These are phyloP conservation scores for Hymenoscyphus scutula DNA, from an alignment of 2,329 filamentous ascomycete species.

Conservation along the genomic window DNA sequence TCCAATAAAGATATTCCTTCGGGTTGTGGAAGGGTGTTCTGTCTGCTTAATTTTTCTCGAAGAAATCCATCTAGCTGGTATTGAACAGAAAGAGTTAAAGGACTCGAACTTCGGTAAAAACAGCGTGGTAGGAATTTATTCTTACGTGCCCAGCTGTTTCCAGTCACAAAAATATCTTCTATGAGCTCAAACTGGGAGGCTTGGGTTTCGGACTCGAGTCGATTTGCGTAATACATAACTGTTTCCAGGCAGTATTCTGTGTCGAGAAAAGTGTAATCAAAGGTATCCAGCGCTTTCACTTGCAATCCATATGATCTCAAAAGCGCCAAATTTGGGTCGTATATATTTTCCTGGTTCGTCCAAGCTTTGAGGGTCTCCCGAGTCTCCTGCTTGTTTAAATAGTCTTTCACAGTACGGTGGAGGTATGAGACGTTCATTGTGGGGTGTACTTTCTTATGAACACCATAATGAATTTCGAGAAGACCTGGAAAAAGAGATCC, in stretches of 20 bases:
- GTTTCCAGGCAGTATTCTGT: background rate
- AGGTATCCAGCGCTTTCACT: background rate
- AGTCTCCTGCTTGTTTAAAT: background rate
- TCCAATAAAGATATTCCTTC: background rate
- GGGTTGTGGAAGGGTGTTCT: background rate
- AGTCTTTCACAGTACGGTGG: conserved; percentile 5
- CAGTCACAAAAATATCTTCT: background rate
- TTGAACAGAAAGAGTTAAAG: background rate
- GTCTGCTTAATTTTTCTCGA: background rate
- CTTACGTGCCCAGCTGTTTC: background rate
- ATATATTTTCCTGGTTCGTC: background rate
- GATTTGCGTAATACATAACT: background rate
- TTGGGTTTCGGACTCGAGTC: background rate
- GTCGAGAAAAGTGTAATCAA: background rate
- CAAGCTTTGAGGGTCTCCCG: background rate
- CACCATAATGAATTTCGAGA: background rate
- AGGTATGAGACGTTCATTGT: background rate
- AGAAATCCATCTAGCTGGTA: background rate
- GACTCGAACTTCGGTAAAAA: background rate
- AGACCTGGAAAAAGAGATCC: background rate
- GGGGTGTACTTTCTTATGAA: background rate
- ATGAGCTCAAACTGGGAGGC: background rate
- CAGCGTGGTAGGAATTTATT: background rate
- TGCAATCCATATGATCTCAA: background rate
- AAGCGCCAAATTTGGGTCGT: background rate